Evolutionary conservation across 306 rosid species (phyloP), one percentile per base, ranked within the genome.

Genomic region (Lupinus albus): DNA sequence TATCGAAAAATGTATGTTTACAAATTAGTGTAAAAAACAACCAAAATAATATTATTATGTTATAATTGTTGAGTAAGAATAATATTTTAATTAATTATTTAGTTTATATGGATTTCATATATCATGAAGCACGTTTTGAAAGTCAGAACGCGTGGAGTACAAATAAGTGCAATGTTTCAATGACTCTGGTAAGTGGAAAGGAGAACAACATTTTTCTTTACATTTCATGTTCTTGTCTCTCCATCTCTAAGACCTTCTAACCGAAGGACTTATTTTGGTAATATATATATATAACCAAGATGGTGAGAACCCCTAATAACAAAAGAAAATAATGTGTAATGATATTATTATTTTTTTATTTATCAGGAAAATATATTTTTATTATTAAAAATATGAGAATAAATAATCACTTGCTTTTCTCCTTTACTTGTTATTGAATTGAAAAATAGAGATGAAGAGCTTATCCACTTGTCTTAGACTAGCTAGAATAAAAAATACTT

Each of bases 231-330:
- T 11, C 11, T 4, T 20, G 21, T 38, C 18, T 5, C 68, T 45
- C n/a, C 1, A 11, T 55, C 61, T 28, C 35, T 1, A 6, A 20
- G 2, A 17, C 11, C 33, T 20, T 10, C 13, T 18, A 18, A 18
- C 12, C 5, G 25, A 7, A 8, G 55, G 53, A 48, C 20, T 48
- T 50, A 38, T 7, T 9, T 38, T 51, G 13, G n/a, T 11, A 4
- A 9, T 7, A 10, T n/a, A n/a, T n/a, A n/a, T 2, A 17, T 16
- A 11, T 2, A 38, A 38, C 11, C 10, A 5, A 60, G 25, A 61
- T 88, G 95, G 89, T 61, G 70, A 80, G 95, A 81, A 80, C 91
- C 52, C 88, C 91, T n/a, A n/a, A n/a, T n/a, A n/a, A n/a, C n/a
- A n/a, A n/a, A n/a, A n/a, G n/a, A n/a, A n/a, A n/a, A n/a, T n/a